These are phyloP conservation scores for Xylaria longipes DNA, from an alignment of 495 filamentous ascomycete species.

Conservation along the genomic window DNA sequence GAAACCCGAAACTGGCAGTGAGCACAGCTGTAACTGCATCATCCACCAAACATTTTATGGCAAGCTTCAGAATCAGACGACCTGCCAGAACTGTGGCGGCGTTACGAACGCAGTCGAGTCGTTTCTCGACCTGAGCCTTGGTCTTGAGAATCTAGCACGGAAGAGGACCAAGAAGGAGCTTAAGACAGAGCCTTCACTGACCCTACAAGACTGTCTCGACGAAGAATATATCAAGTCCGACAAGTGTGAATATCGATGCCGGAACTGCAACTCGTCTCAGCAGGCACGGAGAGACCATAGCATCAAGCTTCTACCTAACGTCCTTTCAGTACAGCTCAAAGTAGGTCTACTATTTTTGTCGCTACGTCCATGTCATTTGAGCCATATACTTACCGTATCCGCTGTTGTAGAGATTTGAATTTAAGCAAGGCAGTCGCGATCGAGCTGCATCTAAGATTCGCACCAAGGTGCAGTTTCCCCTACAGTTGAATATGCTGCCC, in stretches of 20 bases:
- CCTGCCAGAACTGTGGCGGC: constrained; percentile 81
- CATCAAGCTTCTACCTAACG: constrained; percentile 80
- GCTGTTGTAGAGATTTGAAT: constrained; percentile 74
- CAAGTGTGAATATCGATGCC: constrained; percentile 80
- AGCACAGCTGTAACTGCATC: constrained; percentile 78
- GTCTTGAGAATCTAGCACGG: constrained; percentile 67
- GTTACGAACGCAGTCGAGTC: constrained; percentile 80
- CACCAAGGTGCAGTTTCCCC: constrained; percentile 78
- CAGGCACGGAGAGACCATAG: constrained; percentile 80
- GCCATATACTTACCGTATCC: neutral
- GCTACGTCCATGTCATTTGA: neutral
- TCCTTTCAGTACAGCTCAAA: constrained; percentile 92
- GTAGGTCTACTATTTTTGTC: constrained; percentile 47
- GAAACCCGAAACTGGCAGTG: constrained; percentile 60
- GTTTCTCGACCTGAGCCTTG: constrained; percentile 84
- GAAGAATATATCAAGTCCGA: constrained; percentile 81
- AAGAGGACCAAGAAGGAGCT: constrained; percentile 54
- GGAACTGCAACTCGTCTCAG: constrained; percentile 71
- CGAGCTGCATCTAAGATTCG: constrained; percentile 78
- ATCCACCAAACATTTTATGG: constrained; percentile 91
- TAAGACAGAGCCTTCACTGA: constrained; percentile 55
- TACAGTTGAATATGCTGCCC: constrained; percentile 85
- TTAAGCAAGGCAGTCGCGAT: constrained; percentile 62
- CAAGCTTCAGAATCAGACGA: constrained; percentile 83
- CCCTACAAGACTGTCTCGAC: constrained; percentile 75